phyloP scores from a whole-genome alignment of 1,284 basidiomycete genomes.

The Trichosporon sp. region DNA sequence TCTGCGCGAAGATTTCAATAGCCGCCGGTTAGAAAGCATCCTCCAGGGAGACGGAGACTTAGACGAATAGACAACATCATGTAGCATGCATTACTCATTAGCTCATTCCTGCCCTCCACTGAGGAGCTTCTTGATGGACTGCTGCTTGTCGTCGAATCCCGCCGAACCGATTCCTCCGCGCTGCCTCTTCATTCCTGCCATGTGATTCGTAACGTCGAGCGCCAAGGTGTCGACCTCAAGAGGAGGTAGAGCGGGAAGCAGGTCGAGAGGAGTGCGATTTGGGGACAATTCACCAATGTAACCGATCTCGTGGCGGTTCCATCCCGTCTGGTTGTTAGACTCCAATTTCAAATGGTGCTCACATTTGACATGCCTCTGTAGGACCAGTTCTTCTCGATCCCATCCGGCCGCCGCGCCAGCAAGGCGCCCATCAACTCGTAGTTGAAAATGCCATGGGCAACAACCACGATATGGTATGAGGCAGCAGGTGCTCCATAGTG shows the following conservation, averaged over 20 bases:
- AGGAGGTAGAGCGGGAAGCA: conserved; percentile 15
- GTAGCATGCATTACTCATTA: neutral
- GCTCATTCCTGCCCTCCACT: conserved; percentile 49
- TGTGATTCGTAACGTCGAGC: conserved; percentile 45
- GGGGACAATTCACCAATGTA: neutral
- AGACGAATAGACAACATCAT: conserved; percentile 28
- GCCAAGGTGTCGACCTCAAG: conserved; percentile 35
- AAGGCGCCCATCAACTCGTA: conserved; percentile 42
- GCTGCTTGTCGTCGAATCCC: conserved; percentile 67
- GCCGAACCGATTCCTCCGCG: conserved; percentile 68
- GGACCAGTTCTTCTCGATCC: conserved; percentile 41
- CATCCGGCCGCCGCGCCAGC: conserved; percentile 38
- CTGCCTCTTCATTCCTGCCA: conserved; percentile 56
- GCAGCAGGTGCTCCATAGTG: conserved; percentile 23
- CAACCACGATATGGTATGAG: conserved; percentile 38
- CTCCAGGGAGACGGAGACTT: conserved; percentile 50
- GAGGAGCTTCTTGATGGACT: conserved; percentile 70
- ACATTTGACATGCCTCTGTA: conserved; percentile 50
- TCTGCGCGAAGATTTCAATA: conserved; percentile 60
- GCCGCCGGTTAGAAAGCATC: conserved; percentile 63
- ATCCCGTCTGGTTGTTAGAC: conserved; percentile 44
- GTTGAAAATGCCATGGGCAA: conserved; percentile 50
- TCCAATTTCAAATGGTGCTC: neutral
- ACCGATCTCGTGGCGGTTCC: conserved; percentile 45
- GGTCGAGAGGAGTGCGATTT: neutral